Conservation (phyloP, 208 protist genomes). For the Leishmania arabica region DNA sequence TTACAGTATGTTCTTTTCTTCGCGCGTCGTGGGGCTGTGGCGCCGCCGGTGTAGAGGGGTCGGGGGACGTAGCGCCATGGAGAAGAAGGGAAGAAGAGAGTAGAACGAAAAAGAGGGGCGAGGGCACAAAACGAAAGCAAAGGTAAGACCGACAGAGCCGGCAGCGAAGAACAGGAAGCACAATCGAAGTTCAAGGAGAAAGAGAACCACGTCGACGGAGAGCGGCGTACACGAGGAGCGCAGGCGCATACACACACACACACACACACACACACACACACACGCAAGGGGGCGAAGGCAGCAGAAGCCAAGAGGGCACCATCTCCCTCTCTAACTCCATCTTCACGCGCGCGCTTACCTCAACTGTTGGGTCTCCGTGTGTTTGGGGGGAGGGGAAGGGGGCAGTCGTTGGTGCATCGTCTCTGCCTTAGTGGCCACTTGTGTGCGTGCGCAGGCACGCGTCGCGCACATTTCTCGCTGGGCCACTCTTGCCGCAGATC, state of each 20-base stretch:
- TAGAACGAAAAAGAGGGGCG: slow-evolving; percentile 8
- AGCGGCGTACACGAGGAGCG: background rate
- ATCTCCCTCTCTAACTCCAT: background rate
- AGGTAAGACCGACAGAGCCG: slow-evolving; percentile 1
- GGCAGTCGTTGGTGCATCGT: background rate
- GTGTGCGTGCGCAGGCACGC: background rate
- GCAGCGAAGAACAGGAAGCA: slow-evolving; percentile 3
- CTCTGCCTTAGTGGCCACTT: background rate
- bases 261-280: background rate
- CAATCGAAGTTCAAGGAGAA: background rate
- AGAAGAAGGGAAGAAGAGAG: slow-evolving; percentile 5
- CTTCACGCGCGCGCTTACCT: background rate
- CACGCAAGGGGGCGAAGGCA: background rate
- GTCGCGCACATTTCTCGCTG: background rate
- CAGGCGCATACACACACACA: slow-evolving; percentile 1
- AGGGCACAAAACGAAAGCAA: slow-evolving; percentile 12
- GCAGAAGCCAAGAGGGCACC: background rate
- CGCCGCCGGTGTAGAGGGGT: background rate
- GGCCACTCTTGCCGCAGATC: background rate
- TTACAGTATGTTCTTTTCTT: slow-evolving; percentile 14
- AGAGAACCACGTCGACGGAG: background rate
- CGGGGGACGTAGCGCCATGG: background rate
- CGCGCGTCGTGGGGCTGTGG: slow-evolving; percentile 1
- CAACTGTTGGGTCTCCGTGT: background rate
- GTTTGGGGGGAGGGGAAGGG: background rate